Percentiles rank a stretch among this genome's conserved stretches.
Conservation (phyloP, 108 stramenopile species). For the Aureococcus anophagefferens region DNA sequence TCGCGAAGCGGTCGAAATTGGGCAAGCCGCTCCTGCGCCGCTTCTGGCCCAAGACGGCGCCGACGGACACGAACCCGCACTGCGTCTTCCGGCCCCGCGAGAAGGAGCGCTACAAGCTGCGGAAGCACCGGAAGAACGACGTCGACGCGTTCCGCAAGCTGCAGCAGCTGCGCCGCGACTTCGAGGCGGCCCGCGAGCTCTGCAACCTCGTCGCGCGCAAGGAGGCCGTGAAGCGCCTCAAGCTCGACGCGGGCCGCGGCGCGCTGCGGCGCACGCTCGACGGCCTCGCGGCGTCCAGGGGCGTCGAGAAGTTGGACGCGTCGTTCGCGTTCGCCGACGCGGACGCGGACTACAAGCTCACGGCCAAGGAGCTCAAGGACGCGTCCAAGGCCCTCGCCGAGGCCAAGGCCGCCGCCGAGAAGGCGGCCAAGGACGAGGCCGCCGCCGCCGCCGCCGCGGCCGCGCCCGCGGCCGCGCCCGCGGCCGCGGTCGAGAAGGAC, state of each 20-base stretch:
- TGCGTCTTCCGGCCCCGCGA: constrained; percentile 82
- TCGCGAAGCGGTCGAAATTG: constrained; percentile 68
- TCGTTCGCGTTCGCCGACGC: too few species aligned
- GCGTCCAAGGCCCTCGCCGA: too few species aligned
- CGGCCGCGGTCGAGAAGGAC: too few species aligned
- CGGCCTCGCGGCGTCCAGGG: background rate
- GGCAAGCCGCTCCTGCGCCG: constrained; percentile 74
- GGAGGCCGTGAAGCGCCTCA: constrained; percentile 48
- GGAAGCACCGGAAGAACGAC: constrained; percentile 85
- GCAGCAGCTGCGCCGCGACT: constrained; percentile 64
- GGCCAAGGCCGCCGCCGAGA: too few species aligned
- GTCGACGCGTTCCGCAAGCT: constrained; percentile 76
- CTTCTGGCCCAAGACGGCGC: constrained; percentile 78
- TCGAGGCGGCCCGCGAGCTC: constrained; percentile 54
- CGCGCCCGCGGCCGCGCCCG: too few species aligned
- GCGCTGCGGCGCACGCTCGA: background rate
- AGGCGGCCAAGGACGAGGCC: too few species aligned
- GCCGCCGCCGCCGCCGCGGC: too few species aligned
- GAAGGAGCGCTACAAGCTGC: constrained; percentile 87
- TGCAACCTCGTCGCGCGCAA: constrained; percentile 50
- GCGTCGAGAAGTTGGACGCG: too few species aligned
- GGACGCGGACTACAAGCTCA: too few species aligned
- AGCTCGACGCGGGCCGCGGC: constrained; percentile 1
- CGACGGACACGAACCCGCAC: constrained; percentile 85
- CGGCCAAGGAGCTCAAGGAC: too few species aligned